Evolutionary conservation across 768 basidiomycete genomes (phyloP).

Genomic region (Mrakia hoshinonis): DNA sequence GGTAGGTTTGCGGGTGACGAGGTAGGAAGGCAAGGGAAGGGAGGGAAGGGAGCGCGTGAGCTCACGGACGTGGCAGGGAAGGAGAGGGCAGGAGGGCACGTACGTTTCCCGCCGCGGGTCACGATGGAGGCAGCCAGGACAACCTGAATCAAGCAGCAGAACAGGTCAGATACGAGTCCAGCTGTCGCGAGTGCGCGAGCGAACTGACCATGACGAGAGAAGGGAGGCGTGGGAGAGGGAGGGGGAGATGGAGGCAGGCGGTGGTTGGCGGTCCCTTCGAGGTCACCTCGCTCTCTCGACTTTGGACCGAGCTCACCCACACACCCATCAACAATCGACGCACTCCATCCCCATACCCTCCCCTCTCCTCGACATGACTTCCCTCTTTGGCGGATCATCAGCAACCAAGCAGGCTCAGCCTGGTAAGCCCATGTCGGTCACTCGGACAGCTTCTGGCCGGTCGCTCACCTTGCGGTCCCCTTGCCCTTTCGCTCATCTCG

Average conservation of each 20-base stretch:
- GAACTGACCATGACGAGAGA: neutral
- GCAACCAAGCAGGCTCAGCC: conserved; percentile 2
- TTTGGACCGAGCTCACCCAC: neutral
- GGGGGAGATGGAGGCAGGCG: neutral
- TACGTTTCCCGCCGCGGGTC: conserved; percentile 86
- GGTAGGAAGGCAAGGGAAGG: neutral
- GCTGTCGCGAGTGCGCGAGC: too few relatives aligned
- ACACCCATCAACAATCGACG: neutral
- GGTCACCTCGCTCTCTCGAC: neutral
- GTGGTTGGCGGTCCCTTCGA: neutral
- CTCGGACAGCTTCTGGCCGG: neutral
- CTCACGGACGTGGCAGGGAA: neutral
- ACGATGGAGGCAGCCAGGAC: conserved; percentile 91
- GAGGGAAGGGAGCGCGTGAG: neutral
- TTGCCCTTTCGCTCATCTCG: too few relatives aligned
- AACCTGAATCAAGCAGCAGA: too few relatives aligned
- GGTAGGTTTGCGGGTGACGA: too few relatives aligned
- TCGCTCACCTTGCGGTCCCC: too few relatives aligned
- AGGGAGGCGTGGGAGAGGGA: neutral
- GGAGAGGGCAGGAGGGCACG: conserved; percentile 33
- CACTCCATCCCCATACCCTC: neutral
- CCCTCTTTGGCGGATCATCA: conserved; percentile 21
- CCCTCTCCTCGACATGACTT: conserved; percentile 10
- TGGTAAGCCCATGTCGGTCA: neutral
- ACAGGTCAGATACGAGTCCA: too few relatives aligned